Percentiles rank a stretch among this genome's conserved stretches.
Conservation (phyloP, 2,329 filamentous ascomycete genomes). For the Chalaropsis ovoidea region DNA sequence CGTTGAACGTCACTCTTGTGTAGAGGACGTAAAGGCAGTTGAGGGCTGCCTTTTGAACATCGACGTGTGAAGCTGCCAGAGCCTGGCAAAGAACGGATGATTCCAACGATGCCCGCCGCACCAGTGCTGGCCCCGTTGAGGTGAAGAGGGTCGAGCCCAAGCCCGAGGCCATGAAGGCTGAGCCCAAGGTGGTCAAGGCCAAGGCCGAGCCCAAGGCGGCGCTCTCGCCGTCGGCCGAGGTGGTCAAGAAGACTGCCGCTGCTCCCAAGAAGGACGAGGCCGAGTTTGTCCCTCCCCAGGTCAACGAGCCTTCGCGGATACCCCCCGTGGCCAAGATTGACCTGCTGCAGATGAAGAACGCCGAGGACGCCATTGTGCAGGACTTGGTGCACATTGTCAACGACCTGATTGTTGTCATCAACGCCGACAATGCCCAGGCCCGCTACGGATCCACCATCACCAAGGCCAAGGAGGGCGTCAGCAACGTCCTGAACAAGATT, state of each 20-base stretch:
- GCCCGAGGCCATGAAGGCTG: conserved; percentile 29
- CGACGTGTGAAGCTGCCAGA: conserved; percentile 58
- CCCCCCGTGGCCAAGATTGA: conserved; percentile 63
- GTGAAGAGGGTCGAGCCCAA: conserved; percentile 30
- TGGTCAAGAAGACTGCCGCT: conserved; percentile 28
- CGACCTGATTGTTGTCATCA: conserved; percentile 86
- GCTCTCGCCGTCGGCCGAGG: conserved; percentile 31
- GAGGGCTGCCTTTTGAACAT: conserved; percentile 66
- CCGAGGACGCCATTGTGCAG: conserved; percentile 78
- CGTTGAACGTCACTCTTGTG: conserved; percentile 59
- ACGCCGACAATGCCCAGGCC: conserved; percentile 67
- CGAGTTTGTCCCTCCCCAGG: conserved; percentile 47
- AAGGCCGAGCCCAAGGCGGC: conserved; percentile 29
- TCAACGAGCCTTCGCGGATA: conserved; percentile 55
- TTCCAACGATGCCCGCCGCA: conserved; percentile 49
- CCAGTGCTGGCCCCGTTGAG: conserved; percentile 43
- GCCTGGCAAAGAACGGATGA: conserved; percentile 63
- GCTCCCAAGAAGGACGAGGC: conserved; percentile 29
- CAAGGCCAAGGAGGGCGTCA: conserved; percentile 76
- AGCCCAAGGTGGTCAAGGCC: conserved; percentile 29
- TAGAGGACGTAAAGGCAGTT: conserved; percentile 80
- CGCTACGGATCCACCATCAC: conserved; percentile 69
- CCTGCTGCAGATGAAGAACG: conserved; percentile 62
- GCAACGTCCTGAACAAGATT: conserved; percentile 70
- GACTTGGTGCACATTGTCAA: conserved; percentile 93